Base-by-base conservation (phyloP, 2,329 filamentous ascomycete species). In the Aspergillus thermomutatus region DNA sequence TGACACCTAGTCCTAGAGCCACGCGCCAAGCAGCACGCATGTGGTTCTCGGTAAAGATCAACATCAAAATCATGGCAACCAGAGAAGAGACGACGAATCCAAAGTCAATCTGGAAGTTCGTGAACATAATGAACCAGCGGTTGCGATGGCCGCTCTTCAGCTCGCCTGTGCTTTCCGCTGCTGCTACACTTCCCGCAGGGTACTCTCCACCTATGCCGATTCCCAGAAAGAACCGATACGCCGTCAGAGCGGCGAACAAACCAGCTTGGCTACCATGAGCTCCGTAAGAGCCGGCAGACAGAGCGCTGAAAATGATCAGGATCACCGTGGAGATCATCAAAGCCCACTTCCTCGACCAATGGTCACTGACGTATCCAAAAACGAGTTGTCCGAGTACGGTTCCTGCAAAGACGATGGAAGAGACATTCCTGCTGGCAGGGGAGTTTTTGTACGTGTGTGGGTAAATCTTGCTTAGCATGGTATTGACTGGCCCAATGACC, bases 41-140 rank as follows among this genome's bases (percentile, higher is more conserved):
- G 68, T 93, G 87, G 8, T 81, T 74, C 63, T 87, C 69, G 69
- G 87, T 70, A 56, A 82, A 80, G 23, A 87, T 83, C 64, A 85
- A 64, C 11, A 85, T 82, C 27, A 88, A 72, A 48, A 89, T 78
- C 75, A 87, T 86, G 0, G 91, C 90, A 1, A 94, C 85, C 59
- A 96, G 85, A 0, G 90, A 87, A 8, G 90, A 87, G 54, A 93
- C 80, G 1, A 95, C 89, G 62, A 95, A 96, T 0, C 90, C 92
- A 53, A 86, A 83, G 69, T 95, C 90, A 58, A 96, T 95, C 80
- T 92, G 89, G 25, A 89, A 85, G 73, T 95, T 95, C 49, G 90
- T 96, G 73, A 94, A 95, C 62, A 96, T 80, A 65, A 93, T 90
- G 69, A 92, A 97, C 91, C 91, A 96, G 41, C 89, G 82, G 70